Conservation (phyloP, 352 stramenopile species). For the Aphanomyces invadans region DNA sequence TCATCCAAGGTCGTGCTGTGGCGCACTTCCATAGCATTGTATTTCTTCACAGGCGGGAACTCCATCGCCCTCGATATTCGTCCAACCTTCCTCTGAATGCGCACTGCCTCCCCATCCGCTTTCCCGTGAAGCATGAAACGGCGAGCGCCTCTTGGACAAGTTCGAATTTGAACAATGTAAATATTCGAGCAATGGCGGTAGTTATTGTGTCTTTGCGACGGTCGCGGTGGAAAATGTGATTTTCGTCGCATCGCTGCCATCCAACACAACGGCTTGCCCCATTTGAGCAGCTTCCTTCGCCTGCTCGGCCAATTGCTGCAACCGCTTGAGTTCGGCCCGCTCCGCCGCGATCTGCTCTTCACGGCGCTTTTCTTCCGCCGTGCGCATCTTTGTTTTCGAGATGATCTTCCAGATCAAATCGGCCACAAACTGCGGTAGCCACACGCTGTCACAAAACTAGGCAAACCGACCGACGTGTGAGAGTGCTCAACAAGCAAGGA, state of each 20-base stretch:
- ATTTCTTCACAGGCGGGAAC: too few relatives aligned
- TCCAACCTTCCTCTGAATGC: too few relatives aligned
- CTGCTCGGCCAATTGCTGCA: conserved; percentile 11
- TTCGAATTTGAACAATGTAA: too few relatives aligned
- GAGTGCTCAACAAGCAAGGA: background rate
- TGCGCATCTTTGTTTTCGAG: conserved; percentile 18
- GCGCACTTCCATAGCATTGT: background rate
- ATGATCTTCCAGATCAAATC: conserved; percentile 22
- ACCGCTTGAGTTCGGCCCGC: conserved; percentile 13
- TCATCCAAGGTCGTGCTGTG: background rate
- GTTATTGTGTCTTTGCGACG: background rate
- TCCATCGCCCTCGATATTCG: too few relatives aligned
- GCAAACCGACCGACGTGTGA: background rate
- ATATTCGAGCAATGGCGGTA: too few relatives aligned
- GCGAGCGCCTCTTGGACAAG: too few relatives aligned
- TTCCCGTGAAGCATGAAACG: too few relatives aligned
- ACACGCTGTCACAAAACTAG: conserved; percentile 17
- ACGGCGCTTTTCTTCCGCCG: conserved; percentile 1
- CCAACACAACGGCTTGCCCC: conserved; percentile 3
- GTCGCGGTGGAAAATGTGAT: conserved; percentile 6
- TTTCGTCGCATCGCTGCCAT: background rate
- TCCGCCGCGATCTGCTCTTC: conserved; percentile 3
- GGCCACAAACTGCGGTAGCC: conserved; percentile 14
- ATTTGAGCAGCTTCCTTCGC: conserved; percentile 5
- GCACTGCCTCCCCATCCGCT: too few relatives aligned